Base-by-base conservation (phyloP, 768 basidiomycete genomes). In the Boletellus ananas region DNA sequence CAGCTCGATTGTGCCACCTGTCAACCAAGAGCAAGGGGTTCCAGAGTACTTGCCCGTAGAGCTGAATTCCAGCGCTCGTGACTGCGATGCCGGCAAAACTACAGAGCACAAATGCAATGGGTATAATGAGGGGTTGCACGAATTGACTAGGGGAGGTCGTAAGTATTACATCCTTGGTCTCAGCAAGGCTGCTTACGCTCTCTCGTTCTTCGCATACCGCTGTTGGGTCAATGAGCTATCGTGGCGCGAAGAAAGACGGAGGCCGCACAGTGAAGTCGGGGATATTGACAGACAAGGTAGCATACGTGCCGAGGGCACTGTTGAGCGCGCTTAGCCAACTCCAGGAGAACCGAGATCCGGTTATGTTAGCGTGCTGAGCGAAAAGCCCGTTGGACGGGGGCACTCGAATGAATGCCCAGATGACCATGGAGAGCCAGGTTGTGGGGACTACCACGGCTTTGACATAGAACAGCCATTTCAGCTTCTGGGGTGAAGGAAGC, bases 1-100 rank as follows among this genome's bases (percentile, higher is more conserved):
- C 89, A 2, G 90, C 82, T 48, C 93, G 84, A 68, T 88, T 93
- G 57, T 87, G 79, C 90, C 90, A 94, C 39, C 73, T 74, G 65
- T 88, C 80, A 56, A 92, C 85, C 45, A 93, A 79, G 43, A 72
- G 70, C 13, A 86, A 73, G 0, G 90, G 90, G 61, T 93, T 81
- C 91, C 90, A 93, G 36, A 78, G 68, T 50, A 78, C 74, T 34
- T 72, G 67, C 20, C 85, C 88, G 58, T 92, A 93, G 14, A 92
- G 75, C 4, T 74, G 70, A 53, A 84, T 76, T 18, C 85, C 87
- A 0, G 89, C 85, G 9, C 81, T 83, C 3, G 91, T 90, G 18
- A 91, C 86, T 4, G 83, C 82, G 47, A 93, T 86, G 20, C 91
- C 90, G 43, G 83, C 72, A 63, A 92, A 92, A 40, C 85, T 84